Base-by-base conservation (phyloP, 768 basidiomycete species). In the Termitomyces sp. region DNA sequence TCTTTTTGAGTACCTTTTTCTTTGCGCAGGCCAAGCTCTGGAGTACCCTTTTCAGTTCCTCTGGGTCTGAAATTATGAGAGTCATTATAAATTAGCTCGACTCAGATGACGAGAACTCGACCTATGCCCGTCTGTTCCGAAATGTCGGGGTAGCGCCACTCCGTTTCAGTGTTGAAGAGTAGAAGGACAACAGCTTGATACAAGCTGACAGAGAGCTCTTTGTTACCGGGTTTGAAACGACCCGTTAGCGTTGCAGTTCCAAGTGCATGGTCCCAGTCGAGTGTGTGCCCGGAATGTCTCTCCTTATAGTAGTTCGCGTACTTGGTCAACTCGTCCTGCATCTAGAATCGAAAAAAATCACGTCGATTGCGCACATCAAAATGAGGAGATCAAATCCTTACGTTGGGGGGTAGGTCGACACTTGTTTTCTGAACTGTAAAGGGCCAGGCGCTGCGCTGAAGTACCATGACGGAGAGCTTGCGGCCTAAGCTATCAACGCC, bases 21-120 rank as follows among this genome's bases (percentile, higher is more conserved):
- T 88, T 95, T 17, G 89, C 96, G 65, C 90, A 90, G 0, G 96
- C 92, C 19, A 99, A 77, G 64, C 93, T 96, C 67, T 99, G 97
- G 7, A 99, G 75, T 0, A 91, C 95, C 51, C 92, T 76, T n/a
- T 82, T 75, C 46, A 97, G 76, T 59, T 95, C 92, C 0, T 67
- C 77, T 38, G 83, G 79, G 29, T 88, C 94, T 94, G 21, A 19
- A 53, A 48, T 53, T 40, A 43, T 11, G n/a, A 9, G n/a, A 41
- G 59, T 56, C 5, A 77, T 65, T 73, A 70, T 35, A 27, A 47
- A 27, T 1, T 29, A 12, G 16, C 12, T 51, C 21, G 32, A 58
- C 14, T 19, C n/a, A 23, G 38, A 42, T 23, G 14, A 46, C 17
- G 8, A 4, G 5, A 23, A 44, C 90, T 63, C 51, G 94, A 62